Percentiles rank a stretch among this genome's conserved stretches.
Conservation (phyloP, 2,329 filamentous ascomycete genomes). For the Ophiostoma angusticollis region DNA sequence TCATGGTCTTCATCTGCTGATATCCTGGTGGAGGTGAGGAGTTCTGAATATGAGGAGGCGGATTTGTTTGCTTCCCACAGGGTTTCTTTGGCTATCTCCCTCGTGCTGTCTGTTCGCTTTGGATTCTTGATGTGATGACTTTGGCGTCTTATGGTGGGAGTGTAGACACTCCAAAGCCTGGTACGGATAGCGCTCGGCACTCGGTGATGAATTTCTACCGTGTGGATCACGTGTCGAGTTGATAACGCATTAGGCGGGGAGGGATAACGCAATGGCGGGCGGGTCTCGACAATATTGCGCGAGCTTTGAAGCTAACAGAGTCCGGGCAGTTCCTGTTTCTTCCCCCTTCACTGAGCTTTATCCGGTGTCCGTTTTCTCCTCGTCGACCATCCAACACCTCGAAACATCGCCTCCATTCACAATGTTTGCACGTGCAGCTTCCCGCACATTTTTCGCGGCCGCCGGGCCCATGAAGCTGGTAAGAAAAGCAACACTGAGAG, state of each 20-base stretch:
- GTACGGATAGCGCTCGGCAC: no score
- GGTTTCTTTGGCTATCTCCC: not conserved
- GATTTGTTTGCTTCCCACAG: not conserved
- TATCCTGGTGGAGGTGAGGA: not conserved
- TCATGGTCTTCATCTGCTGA: not conserved
- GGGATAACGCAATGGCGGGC: not conserved
- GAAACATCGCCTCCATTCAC: constrained; percentile 16
- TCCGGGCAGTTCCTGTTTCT: no score
- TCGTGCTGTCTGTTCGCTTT: not conserved
- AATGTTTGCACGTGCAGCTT: constrained; percentile 56
- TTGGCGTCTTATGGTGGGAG: no score
- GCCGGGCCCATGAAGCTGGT: constrained; percentile 52
- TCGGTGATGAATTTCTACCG: no score
- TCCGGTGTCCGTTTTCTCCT: not conserved
- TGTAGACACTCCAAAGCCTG: no score
- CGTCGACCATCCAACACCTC: not conserved
- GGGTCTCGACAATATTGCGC: not conserved
- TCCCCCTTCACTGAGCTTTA: no score
- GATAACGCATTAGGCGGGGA: no score
- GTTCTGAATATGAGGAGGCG: not conserved
- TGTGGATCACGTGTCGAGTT: no score
- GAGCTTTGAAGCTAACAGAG: no score
- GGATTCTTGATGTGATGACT: not conserved
- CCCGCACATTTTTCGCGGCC: constrained; percentile 50
- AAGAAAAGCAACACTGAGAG: constrained; percentile 18